A percentile compares a stretch with the other conserved stretches of the same genome.
These are phyloP conservation scores for Saccharomyces mikatae DNA, from an alignment of 805 yeast species.

Conservation along the genomic window DNA sequence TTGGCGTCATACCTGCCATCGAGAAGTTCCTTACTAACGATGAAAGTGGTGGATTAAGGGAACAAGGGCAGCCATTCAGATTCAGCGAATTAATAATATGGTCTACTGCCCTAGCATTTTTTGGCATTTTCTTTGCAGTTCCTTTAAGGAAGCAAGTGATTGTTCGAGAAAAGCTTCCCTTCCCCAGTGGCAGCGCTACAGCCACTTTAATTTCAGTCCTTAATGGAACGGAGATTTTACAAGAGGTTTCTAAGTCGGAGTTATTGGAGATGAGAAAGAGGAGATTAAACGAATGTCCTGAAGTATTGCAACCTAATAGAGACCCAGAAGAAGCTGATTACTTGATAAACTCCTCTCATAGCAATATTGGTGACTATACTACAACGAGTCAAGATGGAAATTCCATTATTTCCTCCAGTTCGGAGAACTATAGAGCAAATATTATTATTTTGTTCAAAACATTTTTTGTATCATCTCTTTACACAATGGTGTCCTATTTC, in stretches of 20 bases:
- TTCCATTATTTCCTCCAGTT: not conserved
- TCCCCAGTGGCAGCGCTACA: conserved; percentile 94
- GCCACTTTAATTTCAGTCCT: conserved; percentile 86
- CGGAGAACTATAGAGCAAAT: conserved; percentile 41
- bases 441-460: conserved; percentile 52
- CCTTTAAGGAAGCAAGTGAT: conserved; percentile 82
- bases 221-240: conserved; percentile 54
- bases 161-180: conserved; percentile 76
- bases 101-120: conserved; percentile 82
- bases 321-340: conserved; percentile 4
- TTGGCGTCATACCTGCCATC: conserved; percentile 92
- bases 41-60: conserved; percentile 55
- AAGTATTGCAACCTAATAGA: conserved; percentile 15
- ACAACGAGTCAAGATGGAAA: conserved; percentile 14
- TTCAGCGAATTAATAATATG: conserved; percentile 59
- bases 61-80: conserved; percentile 30
- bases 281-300: conserved; percentile 22
- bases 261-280: conserved; percentile 30
- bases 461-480: conserved; percentile 59
- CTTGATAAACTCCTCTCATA: not conserved
- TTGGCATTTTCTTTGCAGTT: conserved; percentile 93
- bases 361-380: conserved; percentile 6
- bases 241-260: conserved; percentile 27
- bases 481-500: conserved; percentile 66
- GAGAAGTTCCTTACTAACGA: conserved; percentile 75